Conservation (phyloP, 1,284 basidiomycete genomes). For the Ustilago nuda region DNA sequence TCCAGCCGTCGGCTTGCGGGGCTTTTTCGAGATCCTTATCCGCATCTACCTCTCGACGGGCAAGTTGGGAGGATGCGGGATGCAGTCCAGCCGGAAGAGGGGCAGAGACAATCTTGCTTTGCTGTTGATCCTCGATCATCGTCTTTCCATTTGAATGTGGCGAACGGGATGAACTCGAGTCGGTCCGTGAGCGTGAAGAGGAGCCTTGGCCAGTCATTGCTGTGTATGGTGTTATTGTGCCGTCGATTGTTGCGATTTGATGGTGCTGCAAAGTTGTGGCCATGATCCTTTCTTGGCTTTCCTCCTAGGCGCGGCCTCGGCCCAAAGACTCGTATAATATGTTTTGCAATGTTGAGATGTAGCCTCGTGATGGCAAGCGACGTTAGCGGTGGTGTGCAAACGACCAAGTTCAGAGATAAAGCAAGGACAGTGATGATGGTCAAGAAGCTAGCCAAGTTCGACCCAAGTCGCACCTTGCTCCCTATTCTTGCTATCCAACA, state of each 20-base stretch:
- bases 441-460: not conserved
- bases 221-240: constrained; percentile 18
- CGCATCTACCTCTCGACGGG: not conserved
- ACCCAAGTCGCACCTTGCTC: not conserved
- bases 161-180: constrained; percentile 25
- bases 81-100: not conserved
- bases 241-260: not conserved
- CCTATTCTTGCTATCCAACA: not conserved
- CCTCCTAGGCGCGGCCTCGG: no score
- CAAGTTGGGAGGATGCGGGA: constrained; percentile 6
- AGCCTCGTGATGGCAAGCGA: no score
- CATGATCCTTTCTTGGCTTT: not conserved
- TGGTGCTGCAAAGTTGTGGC: not conserved
- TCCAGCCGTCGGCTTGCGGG: constrained; percentile 15
- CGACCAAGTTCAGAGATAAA: no score
- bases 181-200: constrained; percentile 25
- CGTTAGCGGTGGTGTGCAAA: no score
- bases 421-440: constrained; percentile 1
- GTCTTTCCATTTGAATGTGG: constrained; percentile 24
- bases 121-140: constrained; percentile 12
- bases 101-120: not conserved
- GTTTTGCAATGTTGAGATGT: no score
- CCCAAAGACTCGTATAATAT: no score
- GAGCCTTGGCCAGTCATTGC: constrained; percentile 26
- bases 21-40: constrained; percentile 36